Base-by-base conservation (phyloP, 2,329 filamentous ascomycete genomes). In the Ceratocystis harringtonii region DNA sequence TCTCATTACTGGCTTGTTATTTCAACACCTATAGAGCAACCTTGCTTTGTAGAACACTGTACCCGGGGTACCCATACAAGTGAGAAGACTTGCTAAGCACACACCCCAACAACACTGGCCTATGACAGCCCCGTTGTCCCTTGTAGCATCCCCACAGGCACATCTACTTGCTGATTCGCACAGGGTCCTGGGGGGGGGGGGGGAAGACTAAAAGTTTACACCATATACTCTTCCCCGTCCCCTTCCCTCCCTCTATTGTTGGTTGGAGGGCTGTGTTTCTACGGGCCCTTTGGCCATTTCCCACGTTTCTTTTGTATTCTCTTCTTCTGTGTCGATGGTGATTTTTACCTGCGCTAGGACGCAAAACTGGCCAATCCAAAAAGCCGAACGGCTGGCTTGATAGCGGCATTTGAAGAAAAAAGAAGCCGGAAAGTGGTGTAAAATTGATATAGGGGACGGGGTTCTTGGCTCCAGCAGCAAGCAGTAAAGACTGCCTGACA, bases 181-280 rank as follows among this genome's bases (percentile, higher is more conserved):
- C 55, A 58, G 55, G 55, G 55, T 58, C 55, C 55, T 19, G 28
- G 17, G 15, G 52, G 6, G 17, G 22, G 10, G 52, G 15, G 15
- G 55, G 7, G 6, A 25, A 30, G 55, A 12, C 55, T 36, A 36
- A 58, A 58, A 58, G n/a, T 36, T 36, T 25, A 36, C 55, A 58
- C 55, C 55, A 25, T 12, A n/a, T 25, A 41, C 28, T 58, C 55
- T 58, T 58, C 12, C 28, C 55, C 25, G 10, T 25, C 10, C 8
- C 19, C 3, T 22, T 43, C n/a, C 32, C 19, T 60, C 19, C 32
- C 55, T 58, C 3, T 52, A 58, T 36, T 36, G 55, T 36, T 17
- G 30, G 52, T 57, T 17, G 32, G 55, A 58, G 28, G 55, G 55
- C 55, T 58, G 55, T 58, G 55, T 58, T 32, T 58, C 55, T 58